Evolutionary conservation across 495 filamentous ascomycete genomes (phyloP), one percentile per base, ranked within the genome.

Genomic region (Mytilinidion resinicola): DNA sequence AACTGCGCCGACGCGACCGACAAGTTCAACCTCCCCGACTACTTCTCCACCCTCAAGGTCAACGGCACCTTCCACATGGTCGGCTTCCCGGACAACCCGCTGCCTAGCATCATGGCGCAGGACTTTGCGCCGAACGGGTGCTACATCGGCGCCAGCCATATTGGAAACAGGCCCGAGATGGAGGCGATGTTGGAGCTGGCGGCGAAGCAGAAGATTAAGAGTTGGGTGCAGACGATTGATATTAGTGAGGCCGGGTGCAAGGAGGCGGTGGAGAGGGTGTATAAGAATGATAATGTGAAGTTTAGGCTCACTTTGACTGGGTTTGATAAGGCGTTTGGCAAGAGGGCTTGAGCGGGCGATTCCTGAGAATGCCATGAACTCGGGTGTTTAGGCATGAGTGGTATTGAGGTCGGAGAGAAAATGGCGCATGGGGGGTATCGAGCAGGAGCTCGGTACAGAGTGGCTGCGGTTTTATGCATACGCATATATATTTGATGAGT

Each of bases 61-160:
- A 89, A 90, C 70, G 90, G 88, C 56, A 80, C 77, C 56, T 92
- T 90, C 82, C 80, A 95, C 57, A 85, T 82, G 53, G 88, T 93
- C 41, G 91, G 91, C 1, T 73, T 96, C 59, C 91, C 91, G 1
- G 90, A 95, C 66, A 83, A 85, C 39, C 82, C 85, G n/a, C 79
- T 89, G 1, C 83, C 88, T 43, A 73, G 78, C 53, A 79, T 96
- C 57, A 85, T 82, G 73, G 86, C 86, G 38, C 87, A 89, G 76
- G 86, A 83, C 54, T 83, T 96, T 64, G 77, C 88, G 51, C 69
- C 69, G 43, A 92, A 90, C 64, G 90, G 90, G 43, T 86, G 86
- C 65, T 81, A 88, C 62, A 86, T 96, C 55, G 85, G 87, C 11
- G 86, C 85, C 20, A 89, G 83, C 60, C 90, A 96, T 69, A 78